Conservation (phyloP, 176 grass and related monocot genomes). For the Paspalum notatum region DNA sequence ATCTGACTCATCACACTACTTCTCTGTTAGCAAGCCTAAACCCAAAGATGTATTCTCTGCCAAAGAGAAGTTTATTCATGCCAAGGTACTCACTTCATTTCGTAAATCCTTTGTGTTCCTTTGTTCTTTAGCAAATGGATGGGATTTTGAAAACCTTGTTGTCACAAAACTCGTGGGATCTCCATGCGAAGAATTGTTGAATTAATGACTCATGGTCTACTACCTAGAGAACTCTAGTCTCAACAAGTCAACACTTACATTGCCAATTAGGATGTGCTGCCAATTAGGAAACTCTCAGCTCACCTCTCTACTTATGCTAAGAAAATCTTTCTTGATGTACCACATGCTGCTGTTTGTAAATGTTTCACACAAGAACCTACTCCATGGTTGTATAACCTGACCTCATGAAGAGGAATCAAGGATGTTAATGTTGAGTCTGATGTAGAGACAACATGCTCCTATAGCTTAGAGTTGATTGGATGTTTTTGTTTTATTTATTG, state of each 20-base stretch:
- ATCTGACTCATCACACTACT: constrained; percentile 47
- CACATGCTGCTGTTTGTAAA: too few species aligned
- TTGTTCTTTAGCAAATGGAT: constrained; percentile 31
- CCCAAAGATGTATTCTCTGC: constrained; percentile 76
- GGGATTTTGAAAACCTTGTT: constrained; percentile 24
- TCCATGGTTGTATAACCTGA: background rate
- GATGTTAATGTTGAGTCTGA: background rate
- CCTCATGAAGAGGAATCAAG: constrained; percentile 2
- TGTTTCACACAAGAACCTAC: background rate
- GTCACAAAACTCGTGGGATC: background rate
- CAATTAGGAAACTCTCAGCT: background rate
- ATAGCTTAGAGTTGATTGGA: constrained; percentile 12
- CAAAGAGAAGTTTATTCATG: constrained; percentile 98
- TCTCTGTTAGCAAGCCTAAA: constrained; percentile 71
- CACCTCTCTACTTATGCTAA: background rate
- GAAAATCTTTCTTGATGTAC: background rate
- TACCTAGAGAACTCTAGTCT: constrained; percentile 29
- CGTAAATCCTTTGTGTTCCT: constrained; percentile 31
- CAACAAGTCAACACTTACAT: background rate
- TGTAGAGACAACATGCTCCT: constrained; percentile 5
- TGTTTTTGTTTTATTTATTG: constrained; percentile 34
- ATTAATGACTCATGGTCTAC: constrained; percentile 32
- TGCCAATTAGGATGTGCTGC: background rate
- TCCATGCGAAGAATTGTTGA: constrained; percentile 10
- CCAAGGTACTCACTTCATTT: constrained; percentile 65